Evolutionary conservation across 2,329 filamentous ascomycete species (phyloP), one percentile per base, ranked within the genome.

Genomic region (Alternaria tenuissima): DNA sequence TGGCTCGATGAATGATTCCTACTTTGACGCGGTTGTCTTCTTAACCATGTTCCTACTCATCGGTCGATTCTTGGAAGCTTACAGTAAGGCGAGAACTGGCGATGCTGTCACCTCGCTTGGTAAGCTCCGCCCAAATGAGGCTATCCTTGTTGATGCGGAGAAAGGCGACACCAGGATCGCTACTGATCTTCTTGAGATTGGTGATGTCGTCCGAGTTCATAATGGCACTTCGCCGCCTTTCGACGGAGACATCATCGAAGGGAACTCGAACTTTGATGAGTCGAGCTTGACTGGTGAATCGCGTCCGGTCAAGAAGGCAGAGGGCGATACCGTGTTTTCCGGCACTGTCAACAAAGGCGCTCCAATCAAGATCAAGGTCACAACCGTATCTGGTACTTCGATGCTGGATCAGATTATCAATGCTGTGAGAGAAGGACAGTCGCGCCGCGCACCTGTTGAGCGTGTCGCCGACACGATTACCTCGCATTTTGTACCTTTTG

Each of bases 21-120:
- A 97, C 77, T 97, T 97, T 74, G 94, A 97, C 76, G 93, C 93
- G 0, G 94, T 97, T 1, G 91, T 97, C 3, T 97, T 97, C 64
- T 78, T 97, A 57, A 97, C 94, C 0, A 84, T 97, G 64, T 97
- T 97, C 75, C 85, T 97, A 22, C 87, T 97, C 1, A 82, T 85
- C 43, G 87, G 87, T 14, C 84, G 90, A n/a, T 85, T 91, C 48
- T 87, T 94, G 12, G 94, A 97, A 81, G 89, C 92, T 1, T 96
- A 95, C 81, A 96, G 91, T 83, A 97, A 97, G 79, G 90, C 93
- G 0, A 94, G 91, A 72, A 93, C 94, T 0, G 93, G 93, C 1
- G 91, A 96, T 75, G 94, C 94, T 0, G 90, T 97, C 2, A 88
- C 91, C 34, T 88, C 91, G 62, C 82, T 97, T 5, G 89, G 90